These are phyloP conservation scores for Cladorrhinum sp. DNA, from an alignment of 2,329 filamentous ascomycete genomes.

Conservation along the genomic window DNA sequence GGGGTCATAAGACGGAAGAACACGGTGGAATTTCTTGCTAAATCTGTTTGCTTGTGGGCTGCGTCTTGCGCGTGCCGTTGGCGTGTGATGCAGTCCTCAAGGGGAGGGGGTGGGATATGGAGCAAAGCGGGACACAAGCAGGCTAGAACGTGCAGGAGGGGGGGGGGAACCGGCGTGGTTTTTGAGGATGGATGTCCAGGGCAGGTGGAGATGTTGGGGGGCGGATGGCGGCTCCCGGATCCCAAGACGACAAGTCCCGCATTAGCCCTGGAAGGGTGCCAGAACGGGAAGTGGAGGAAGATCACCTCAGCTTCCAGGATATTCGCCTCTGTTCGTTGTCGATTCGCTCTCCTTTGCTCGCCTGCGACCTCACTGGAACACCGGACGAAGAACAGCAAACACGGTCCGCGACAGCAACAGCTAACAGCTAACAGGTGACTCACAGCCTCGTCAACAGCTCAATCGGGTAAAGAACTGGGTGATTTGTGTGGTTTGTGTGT, in stretches of 20 bases:
- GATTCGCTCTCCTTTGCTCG: neutral
- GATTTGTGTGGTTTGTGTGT: neutral
- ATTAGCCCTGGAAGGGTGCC: neutral
- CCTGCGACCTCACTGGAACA: neutral
- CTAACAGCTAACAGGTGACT: constrained; percentile 26
- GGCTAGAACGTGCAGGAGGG: constrained; percentile 22
- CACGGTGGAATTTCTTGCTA: neutral
- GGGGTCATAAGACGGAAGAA: constrained; percentile 23
- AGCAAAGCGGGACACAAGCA: constrained; percentile 20
- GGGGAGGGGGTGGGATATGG: constrained; percentile 5
- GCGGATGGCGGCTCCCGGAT: constrained; percentile 12
- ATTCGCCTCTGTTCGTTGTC: neutral
- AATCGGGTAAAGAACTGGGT: constrained; percentile 15
- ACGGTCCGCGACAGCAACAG: neutral
- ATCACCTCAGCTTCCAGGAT: neutral
- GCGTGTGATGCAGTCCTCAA: constrained; percentile 18
- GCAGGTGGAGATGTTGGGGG: neutral
- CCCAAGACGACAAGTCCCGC: constrained; percentile 4
- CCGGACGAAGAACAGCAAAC: neutral
- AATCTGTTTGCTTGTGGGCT: constrained; percentile 22
- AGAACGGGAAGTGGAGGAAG: too few relatives aligned
- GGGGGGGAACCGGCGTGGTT: constrained; percentile 8
- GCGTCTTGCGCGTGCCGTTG: constrained; percentile 8
- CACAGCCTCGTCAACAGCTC: constrained; percentile 24
- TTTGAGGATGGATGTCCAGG: constrained; percentile 14